These are phyloP conservation scores for Leucosporidium yakuticum DNA, from an alignment of 768 basidiomycete genomes.

Conservation along the genomic window DNA sequence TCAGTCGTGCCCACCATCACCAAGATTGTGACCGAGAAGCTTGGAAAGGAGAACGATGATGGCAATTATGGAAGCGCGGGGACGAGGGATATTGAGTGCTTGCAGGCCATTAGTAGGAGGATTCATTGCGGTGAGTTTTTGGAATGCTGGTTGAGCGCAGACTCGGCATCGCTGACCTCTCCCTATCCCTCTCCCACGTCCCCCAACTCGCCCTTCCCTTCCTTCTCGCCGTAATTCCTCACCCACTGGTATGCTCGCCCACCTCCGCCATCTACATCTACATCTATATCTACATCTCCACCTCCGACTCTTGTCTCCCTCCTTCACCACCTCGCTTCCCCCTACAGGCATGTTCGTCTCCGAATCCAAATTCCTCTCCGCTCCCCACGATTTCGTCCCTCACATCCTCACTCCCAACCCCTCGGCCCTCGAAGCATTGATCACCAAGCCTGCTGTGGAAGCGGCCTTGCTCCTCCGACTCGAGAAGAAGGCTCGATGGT, in stretches of 20 bases:
- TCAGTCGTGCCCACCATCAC: slow-evolving; percentile 87
- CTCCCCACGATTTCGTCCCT: slow-evolving; percentile 82
- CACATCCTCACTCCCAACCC: slow-evolving; percentile 78
- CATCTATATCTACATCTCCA: too few species aligned
- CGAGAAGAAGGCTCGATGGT: slow-evolving; percentile 69
- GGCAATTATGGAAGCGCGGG: slow-evolving; percentile 96
- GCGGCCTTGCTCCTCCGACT: slow-evolving; percentile 71
- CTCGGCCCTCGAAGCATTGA: slow-evolving; percentile 66
- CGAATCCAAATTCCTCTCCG: slow-evolving; percentile 86
- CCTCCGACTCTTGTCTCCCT: background rate
- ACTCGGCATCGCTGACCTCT: background rate
- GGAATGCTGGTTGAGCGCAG: background rate
- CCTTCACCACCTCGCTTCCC: background rate
- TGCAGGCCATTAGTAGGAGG: slow-evolving; percentile 96
- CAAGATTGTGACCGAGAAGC: slow-evolving; percentile 58
- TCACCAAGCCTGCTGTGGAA: slow-evolving; percentile 98
- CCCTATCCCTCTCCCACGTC: background rate
- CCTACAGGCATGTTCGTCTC: slow-evolving; percentile 91
- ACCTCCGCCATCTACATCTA: too few species aligned
- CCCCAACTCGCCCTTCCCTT: background rate
- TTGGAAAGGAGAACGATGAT: slow-evolving; percentile 77
- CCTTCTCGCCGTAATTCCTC: background rate
- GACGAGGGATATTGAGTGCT: slow-evolving; percentile 86
- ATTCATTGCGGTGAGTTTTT: slow-evolving; percentile 82
- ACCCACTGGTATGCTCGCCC: background rate